Evolutionary conservation across 495 filamentous ascomycete genomes (phyloP), one percentile per base, ranked within the genome.

Genomic region (Aeminium ludgeri): DNA sequence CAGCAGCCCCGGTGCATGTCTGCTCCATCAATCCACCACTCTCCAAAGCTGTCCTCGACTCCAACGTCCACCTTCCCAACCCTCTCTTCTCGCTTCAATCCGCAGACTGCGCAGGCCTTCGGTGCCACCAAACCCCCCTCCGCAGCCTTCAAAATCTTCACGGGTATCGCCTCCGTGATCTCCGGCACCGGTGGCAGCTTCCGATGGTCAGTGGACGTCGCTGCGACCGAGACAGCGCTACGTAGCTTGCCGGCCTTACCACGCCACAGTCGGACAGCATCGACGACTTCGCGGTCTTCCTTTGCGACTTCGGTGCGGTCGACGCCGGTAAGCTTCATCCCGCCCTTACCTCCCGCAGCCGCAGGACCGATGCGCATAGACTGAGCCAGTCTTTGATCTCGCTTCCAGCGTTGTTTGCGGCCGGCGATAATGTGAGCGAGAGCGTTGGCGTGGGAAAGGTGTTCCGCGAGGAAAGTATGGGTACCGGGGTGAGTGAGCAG

Each of bases 1-100:
- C 70, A 69, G 59, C 89, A 97, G 40, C 72, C 71, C 12, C 74
- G 60, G 34, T 63, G 60, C 58, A 60, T 61, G 20, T 43, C 93
- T 80, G 32, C 80, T 77, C 86, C 77, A 28, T 91, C 82, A 11
- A 79, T 67, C 89, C 89, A 97, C 84, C 84, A 95, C 59, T 95
- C 86, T 30, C 82, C 83, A 64, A 92, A 86, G 57, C 76, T 84
- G 62, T 94, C 89, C 47, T 83, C 72, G 15, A 91, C 78, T 40
- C 74, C 65, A 20, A 76, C 64, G 57, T 94, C 86, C 20, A 92
- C 65, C 48, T 70, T 75, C 1, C 64, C 55, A 15, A 95, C 62
- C 28, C 86, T 66, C 63, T 97, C 89, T 33, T 91, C 81, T 49
- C 86, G 64, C 60, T 76, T 86, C 47, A 96, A 61, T 1, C 84